Conservation (phyloP, 805 yeast species). For the Saccharomycopsis microspora region DNA sequence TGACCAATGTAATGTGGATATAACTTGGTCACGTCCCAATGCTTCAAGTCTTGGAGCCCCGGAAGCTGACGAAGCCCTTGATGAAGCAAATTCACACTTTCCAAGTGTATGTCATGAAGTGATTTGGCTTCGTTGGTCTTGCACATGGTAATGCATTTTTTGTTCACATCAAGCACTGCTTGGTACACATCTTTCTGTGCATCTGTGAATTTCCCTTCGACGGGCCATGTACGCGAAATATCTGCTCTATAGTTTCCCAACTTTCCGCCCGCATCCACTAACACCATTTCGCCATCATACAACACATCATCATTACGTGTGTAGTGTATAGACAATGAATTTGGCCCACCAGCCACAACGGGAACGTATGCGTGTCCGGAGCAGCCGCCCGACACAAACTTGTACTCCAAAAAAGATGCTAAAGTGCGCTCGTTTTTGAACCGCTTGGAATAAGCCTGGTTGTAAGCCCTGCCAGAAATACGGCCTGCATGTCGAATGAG, state of each 20-base stretch:
- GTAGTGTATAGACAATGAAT: slow-evolving; percentile 87
- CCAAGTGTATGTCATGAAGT: slow-evolving; percentile 64
- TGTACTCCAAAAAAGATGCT: slow-evolving; percentile 70
- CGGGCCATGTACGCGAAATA: slow-evolving; percentile 96
- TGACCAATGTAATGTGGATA: slow-evolving; percentile 97
- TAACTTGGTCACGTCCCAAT: slow-evolving; percentile 40
- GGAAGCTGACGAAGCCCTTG: slow-evolving; percentile 51
- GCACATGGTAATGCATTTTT: slow-evolving; percentile 63
- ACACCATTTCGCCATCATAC: slow-evolving; percentile 66
- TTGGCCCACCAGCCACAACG: slow-evolving; percentile 89
- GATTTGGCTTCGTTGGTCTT: slow-evolving; percentile 40
- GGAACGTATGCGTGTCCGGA: slow-evolving; percentile 87
- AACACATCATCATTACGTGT: slow-evolving; percentile 83
- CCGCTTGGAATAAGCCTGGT: slow-evolving; percentile 61
- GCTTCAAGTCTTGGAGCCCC: slow-evolving; percentile 48
- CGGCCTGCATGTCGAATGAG: slow-evolving; percentile 77
- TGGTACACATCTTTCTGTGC: slow-evolving; percentile 83
- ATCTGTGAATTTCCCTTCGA: slow-evolving; percentile 55
- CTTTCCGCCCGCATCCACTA: slow-evolving; percentile 92
- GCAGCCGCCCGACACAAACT: slow-evolving; percentile 80
- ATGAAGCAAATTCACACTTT: slow-evolving; percentile 48
- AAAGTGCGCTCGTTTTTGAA: slow-evolving; percentile 68
- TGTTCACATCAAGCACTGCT: slow-evolving; percentile 78
- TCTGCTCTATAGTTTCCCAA: slow-evolving; percentile 93
- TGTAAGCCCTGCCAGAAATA: slow-evolving; percentile 75